These are phyloP conservation scores for Takashimella koratensis DNA, from an alignment of 1,284 basidiomycete genomes.

Conservation along the genomic window DNA sequence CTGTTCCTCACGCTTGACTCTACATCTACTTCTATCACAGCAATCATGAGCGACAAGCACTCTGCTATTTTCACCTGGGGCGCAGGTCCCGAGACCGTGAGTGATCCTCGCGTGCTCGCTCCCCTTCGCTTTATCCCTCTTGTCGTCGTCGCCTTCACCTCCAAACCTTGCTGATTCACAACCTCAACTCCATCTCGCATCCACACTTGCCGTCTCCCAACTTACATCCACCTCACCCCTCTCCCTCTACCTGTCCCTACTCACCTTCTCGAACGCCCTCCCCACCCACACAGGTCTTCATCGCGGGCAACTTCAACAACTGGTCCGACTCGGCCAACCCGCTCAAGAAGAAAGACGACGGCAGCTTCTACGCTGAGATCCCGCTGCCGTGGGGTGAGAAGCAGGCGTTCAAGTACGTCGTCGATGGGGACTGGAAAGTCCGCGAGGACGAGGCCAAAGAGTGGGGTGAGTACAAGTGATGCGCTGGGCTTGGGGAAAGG, in stretches of 20 bases:
- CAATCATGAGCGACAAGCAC: slow-evolving; percentile 24
- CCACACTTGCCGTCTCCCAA: neutral
- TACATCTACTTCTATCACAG: neutral
- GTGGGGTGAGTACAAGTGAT: slow-evolving; percentile 38
- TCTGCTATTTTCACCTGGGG: slow-evolving; percentile 43
- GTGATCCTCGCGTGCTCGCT: slow-evolving; percentile 8
- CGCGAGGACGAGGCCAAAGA: slow-evolving; percentile 50
- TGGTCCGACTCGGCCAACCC: slow-evolving; percentile 44
- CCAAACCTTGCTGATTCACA: neutral
- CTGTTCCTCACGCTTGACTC: no score
- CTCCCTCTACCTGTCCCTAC: neutral
- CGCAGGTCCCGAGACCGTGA: slow-evolving; percentile 38
- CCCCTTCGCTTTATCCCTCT: neutral
- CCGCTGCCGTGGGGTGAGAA: slow-evolving; percentile 45
- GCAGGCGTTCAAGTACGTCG: slow-evolving; percentile 50
- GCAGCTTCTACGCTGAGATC: slow-evolving; percentile 35
- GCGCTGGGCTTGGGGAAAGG: neutral
- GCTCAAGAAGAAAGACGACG: slow-evolving; percentile 38
- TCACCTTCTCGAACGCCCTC: neutral
- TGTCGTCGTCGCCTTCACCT: neutral
- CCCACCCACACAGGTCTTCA: slow-evolving; percentile 29
- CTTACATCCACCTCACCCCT: neutral
- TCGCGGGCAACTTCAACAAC: slow-evolving; percentile 48
- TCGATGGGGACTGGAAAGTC: slow-evolving; percentile 50
- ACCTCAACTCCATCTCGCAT: neutral